phyloP scores from a whole-genome alignment of 495 filamentous ascomycete species.

The Neurospora africana region DNA sequence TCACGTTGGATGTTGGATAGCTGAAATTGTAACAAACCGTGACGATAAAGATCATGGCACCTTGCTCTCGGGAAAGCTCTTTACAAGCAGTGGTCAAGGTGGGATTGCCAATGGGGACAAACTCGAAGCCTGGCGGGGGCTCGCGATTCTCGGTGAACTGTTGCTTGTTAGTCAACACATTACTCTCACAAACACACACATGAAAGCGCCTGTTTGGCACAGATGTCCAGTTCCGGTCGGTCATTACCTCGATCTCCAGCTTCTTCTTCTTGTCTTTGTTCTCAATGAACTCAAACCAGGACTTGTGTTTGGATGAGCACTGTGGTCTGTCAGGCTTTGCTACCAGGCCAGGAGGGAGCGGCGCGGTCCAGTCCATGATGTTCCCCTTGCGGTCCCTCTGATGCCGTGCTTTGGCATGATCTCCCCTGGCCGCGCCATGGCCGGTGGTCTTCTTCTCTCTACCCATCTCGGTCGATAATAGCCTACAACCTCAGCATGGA shows the following conservation, averaged over 20 bases:
- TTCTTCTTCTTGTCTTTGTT: slow-evolving; percentile 49
- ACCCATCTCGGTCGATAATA: slow-evolving; percentile 14
- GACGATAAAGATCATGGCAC: slow-evolving; percentile 63
- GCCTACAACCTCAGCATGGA: slow-evolving; percentile 3
- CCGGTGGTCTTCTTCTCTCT: slow-evolving; percentile 18
- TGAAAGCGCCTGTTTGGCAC: background rate
- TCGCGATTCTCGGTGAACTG: slow-evolving; percentile 34
- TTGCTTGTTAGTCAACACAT: slow-evolving; percentile 15
- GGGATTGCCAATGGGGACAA: slow-evolving; percentile 74
- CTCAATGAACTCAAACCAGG: slow-evolving; percentile 44
- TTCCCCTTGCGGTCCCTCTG: slow-evolving; percentile 20
- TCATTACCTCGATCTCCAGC: slow-evolving; percentile 36
- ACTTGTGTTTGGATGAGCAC: slow-evolving; percentile 38
- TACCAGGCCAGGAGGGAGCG: slow-evolving; percentile 20
- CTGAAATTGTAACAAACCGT: slow-evolving; percentile 45
- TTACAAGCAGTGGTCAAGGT: slow-evolving; percentile 67
- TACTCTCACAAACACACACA: background rate
- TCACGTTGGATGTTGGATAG: background rate
- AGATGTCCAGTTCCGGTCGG: background rate
- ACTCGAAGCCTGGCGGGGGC: slow-evolving; percentile 70
- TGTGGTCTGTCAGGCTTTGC: slow-evolving; percentile 20
- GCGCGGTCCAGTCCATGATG: slow-evolving; percentile 20
- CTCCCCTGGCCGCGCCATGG: slow-evolving; percentile 12
- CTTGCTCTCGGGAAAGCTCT: slow-evolving; percentile 60
- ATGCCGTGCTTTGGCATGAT: slow-evolving; percentile 25